A percentile compares a stretch with the other conserved stretches of the same genome.
Evolutionary conservation across 257 asterid species (phyloP).

Genomic region (Plantago ovata): DNA sequence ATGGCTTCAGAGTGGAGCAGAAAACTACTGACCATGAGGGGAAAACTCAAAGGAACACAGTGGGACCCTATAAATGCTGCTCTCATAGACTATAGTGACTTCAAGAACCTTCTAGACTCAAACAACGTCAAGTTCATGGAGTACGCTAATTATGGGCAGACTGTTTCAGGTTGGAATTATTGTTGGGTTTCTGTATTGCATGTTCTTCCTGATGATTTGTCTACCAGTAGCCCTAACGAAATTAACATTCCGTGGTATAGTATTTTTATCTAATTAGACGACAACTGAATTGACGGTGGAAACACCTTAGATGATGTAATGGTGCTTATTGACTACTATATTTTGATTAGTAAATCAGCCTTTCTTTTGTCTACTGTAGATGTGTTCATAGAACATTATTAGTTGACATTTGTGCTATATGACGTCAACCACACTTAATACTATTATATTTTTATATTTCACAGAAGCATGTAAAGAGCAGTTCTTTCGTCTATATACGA

Average conservation of each 20-base stretch:
- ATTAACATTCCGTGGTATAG: constrained; percentile 2
- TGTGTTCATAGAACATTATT: no score
- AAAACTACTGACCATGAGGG: constrained; percentile 68
- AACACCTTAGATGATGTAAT: constrained; percentile 5
- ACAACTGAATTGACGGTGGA: not conserved
- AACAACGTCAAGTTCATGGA: constrained; percentile 89
- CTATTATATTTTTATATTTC: constrained; percentile 4
- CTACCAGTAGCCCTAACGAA: constrained; percentile 1
- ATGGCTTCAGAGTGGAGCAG: constrained; percentile 99
- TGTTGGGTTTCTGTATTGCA: constrained; percentile 12
- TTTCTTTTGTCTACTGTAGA: not conserved
- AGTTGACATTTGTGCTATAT: not conserved
- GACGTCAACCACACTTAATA: not conserved
- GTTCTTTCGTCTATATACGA: constrained; percentile 12
- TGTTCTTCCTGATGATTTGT: constrained; percentile 8
- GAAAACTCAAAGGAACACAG: constrained; percentile 87
- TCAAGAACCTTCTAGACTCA: constrained; percentile 78
- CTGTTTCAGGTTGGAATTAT: constrained; percentile 65
- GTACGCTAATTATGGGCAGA: constrained; percentile 93
- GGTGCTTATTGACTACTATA: constrained; percentile 9
- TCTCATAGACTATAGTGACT: constrained; percentile 74
- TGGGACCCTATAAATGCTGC: constrained; percentile 91
- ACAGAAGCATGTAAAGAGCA: not conserved
- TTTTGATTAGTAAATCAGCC: not conserved
- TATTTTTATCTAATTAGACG: constrained; percentile 5